A percentile compares a stretch with the other conserved stretches of the same genome.
Evolutionary conservation across 345 rosid genomes (phyloP).

Genomic region (Syzygium oleosum): DNA sequence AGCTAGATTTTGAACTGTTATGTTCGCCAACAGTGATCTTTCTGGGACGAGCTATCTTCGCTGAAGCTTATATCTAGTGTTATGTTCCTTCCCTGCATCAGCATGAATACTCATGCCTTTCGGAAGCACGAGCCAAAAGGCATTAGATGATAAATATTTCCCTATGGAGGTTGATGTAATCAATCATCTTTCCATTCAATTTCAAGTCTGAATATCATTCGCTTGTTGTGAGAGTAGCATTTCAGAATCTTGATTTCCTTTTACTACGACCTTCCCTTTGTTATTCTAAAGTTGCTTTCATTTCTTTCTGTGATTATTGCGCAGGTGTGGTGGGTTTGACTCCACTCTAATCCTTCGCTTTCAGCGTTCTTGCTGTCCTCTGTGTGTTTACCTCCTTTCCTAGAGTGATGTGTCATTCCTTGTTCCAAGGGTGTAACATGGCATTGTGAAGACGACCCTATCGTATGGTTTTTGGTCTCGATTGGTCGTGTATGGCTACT

Average conservation of each 20-base stretch:
- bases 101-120: background rate
- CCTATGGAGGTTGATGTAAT: background rate
- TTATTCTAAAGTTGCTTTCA: background rate
- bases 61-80: background rate
- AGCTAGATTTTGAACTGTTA: background rate
- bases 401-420: background rate
- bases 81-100: background rate
- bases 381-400: background rate
- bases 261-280: background rate
- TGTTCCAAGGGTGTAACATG: background rate
- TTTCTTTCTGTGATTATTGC: conserved; percentile 7
- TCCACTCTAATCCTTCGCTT: conserved; percentile 19
- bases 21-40: background rate
- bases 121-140: background rate
- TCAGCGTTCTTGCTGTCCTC: background rate
- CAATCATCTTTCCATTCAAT: background rate
- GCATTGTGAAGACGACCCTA: background rate
- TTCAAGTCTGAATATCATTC: background rate
- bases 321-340: conserved; percentile 86
- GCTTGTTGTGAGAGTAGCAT: background rate
- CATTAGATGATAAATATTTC: background rate
- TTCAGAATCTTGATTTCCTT: background rate
- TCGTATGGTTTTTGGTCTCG: background rate
- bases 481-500: background rate
- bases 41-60: background rate